Base-by-base conservation (phyloP, 164 flowering plant genomes). In the Dillenia suffruticosa region DNA sequence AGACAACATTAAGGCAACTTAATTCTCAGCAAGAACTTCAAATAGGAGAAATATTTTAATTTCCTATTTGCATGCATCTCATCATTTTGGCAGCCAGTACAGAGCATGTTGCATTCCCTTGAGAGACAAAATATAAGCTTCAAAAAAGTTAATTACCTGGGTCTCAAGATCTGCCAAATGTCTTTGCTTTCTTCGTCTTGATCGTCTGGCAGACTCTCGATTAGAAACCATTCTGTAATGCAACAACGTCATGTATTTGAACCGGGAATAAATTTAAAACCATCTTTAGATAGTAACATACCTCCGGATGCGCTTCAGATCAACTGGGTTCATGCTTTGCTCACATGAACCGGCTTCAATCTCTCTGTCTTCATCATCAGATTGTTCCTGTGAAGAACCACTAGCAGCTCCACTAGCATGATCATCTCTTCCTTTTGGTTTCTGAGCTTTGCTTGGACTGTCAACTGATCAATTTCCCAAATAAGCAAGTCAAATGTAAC, bases 181-280 rank as follows among this genome's bases (percentile, higher is more conserved):
- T 2, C 81, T 91, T 77, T 89, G 95, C 51, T 82, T 92, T 71
- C 93, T 80, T 77, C 73, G 80, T 67, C 98, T 78, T 0, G 98
- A 92, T 71, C 90, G 75, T 62, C 93, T 79, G 15, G 98, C 98
- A 9, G 98, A 92, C 59, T 89, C 93, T 54, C 91, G 58, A 50
- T 92, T 92, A 0, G 95, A 89, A 50, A 70, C 80, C 91, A 62
- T 89, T 79, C 98, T 92, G 64, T 17, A 73, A 59, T 40, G 51
- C 52, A 32, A 54, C 58, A 46, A 56, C 16, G 46, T 47, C 40
- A 46, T 14, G 9, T 17, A 9, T 14, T 4, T 15, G 17, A 17
- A 15, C 9, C 16, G 16, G n/a, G 57, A 57, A 49, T 19, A 63
- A 8, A 9, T 60, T 49, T 57, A 24, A 15, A 9, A 9, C 6